phyloP scores from a whole-genome alignment of 768 basidiomycete genomes.

The Serendipita vermifera region DNA sequence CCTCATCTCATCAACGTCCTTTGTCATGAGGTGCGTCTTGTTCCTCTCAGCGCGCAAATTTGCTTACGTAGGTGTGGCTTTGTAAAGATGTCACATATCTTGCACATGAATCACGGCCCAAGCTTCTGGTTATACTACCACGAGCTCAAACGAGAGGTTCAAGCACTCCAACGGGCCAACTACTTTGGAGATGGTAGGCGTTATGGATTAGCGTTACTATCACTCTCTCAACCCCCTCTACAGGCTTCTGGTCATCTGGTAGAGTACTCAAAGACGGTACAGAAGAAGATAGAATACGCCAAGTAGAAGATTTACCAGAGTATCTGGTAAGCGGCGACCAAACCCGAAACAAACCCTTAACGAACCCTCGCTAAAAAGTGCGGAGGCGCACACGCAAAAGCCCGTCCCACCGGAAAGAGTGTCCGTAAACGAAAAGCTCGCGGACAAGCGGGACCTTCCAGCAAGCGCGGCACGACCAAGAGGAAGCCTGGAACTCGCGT shows the following conservation, averaged over 20 bases:
- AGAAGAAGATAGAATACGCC: constrained; percentile 37
- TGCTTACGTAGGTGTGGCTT: neutral
- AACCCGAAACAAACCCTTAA: neutral
- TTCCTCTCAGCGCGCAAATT: neutral
- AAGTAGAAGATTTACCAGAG: constrained; percentile 53
- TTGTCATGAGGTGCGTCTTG: constrained; percentile 60
- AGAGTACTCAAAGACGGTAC: constrained; percentile 54
- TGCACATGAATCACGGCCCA: constrained; percentile 74
- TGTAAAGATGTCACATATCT: constrained; percentile 64
- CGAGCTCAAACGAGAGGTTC: constrained; percentile 50
- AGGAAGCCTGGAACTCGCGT: constrained; percentile 63
- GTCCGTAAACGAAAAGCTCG: constrained; percentile 29
- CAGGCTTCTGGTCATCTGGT: constrained; percentile 77
- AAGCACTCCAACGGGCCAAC: constrained; percentile 53
- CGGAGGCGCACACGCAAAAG: constrained; percentile 60
- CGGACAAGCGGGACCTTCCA: constrained; percentile 37
- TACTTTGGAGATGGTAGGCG: constrained; percentile 69
- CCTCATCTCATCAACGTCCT: constrained; percentile 63
- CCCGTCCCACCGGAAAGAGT: constrained; percentile 38
- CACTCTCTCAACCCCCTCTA: neutral
- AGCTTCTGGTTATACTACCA: constrained; percentile 66
- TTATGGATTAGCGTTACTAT: neutral
- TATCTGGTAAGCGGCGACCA: constrained; percentile 43
- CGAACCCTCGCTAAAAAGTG: constrained; percentile 33
- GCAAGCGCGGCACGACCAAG: constrained; percentile 44